Base-by-base conservation (phyloP, 2,329 filamentous ascomycete species). In the Talaromyces sp. region DNA sequence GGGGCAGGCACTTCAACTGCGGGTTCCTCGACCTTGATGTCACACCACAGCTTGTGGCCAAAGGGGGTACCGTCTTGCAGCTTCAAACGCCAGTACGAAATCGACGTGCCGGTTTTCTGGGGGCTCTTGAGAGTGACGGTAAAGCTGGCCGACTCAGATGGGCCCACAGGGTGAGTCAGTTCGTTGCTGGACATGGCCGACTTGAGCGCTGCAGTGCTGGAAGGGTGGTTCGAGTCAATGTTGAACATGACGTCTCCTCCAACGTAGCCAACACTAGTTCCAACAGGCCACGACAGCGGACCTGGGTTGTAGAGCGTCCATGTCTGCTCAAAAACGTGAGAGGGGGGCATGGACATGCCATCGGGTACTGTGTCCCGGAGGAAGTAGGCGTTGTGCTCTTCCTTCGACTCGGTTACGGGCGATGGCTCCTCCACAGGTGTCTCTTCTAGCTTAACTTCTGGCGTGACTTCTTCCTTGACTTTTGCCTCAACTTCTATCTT, bases 211-310 rank as follows among this genome's bases (percentile, higher is more conserved):
- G 84, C 82, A 60, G 91, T 86, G 66, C 89, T 90, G n/a, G 89
- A 87, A 26, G 92, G 90, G 69, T 89, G 89, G 63, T 83, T 84
- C 56, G 89, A 86, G 73, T 96, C 90, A 58, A 96, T 84, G 66
- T 93, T 89, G 68, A 96, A 91, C 95, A 99, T 98, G 77, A 93
- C 92, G 75, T 98, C 93, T 56, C 95, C 95, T 61, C 93, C 92
- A 62, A 96, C 89, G 70, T 93, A 97, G 76, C 90, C 91, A 68
- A 98, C 90, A 60, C 88, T 89, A 81, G 91, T 96, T 63, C 93
- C 95, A 59, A 87, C 85, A 41, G 95, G 95, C 95, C 95, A 99
- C 13, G 87, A 76, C 55, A 81, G 78, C 11, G 85, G 85, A 29
- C 95, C 93, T 21, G 89, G 87, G 72, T 99, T 99, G 70, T 87